These are phyloP conservation scores for Lachnellula hyalina DNA, from an alignment of 2,329 filamentous ascomycete genomes.

Conservation along the genomic window DNA sequence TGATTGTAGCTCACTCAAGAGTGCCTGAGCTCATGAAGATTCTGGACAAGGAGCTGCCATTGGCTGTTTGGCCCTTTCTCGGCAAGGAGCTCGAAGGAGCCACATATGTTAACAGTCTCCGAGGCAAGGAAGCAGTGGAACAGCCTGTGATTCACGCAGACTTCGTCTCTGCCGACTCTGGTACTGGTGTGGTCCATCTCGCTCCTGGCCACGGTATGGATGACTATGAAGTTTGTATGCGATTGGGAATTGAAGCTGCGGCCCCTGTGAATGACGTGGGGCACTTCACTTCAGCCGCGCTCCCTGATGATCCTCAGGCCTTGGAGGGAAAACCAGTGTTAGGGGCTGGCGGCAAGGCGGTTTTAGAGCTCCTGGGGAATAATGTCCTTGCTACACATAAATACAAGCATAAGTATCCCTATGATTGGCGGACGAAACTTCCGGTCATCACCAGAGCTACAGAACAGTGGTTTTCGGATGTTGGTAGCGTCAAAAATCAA, in stretches of 20 bases:
- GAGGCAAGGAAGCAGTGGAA: conserved; percentile 46
- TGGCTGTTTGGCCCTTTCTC: conserved; percentile 51
- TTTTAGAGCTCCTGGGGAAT: conserved; percentile 62
- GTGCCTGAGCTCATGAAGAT: conserved; percentile 52
- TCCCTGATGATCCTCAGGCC: conserved; percentile 60
- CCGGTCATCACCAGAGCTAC: conserved; percentile 90
- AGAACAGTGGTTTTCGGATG: conserved; percentile 96
- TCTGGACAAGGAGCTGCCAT: conserved; percentile 32
- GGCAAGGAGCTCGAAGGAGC: conserved; percentile 62
- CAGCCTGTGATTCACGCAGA: conserved; percentile 77
- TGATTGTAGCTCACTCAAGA: conserved; percentile 69
- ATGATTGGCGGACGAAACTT: conserved; percentile 94
- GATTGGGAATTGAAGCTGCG: conserved; percentile 65
- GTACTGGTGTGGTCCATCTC: conserved; percentile 89
- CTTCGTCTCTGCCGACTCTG: conserved; percentile 87
- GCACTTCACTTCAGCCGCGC: conserved; percentile 72
- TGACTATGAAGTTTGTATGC: conserved; percentile 78
- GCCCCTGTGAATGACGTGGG: conserved; percentile 82
- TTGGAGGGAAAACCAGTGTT: conserved; percentile 71
- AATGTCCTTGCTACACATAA: conserved; percentile 64
- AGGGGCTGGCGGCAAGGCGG: conserved; percentile 60
- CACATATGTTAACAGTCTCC: conserved; percentile 67
- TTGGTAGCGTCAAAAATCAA: conserved; percentile 71
- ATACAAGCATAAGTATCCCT: conserved; percentile 89
- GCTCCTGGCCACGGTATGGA: conserved; percentile 96